Evolutionary conservation across 1,284 basidiomycete genomes (phyloP), one percentile per base, ranked within the genome.

Genomic region (Volvariella volvacea): DNA sequence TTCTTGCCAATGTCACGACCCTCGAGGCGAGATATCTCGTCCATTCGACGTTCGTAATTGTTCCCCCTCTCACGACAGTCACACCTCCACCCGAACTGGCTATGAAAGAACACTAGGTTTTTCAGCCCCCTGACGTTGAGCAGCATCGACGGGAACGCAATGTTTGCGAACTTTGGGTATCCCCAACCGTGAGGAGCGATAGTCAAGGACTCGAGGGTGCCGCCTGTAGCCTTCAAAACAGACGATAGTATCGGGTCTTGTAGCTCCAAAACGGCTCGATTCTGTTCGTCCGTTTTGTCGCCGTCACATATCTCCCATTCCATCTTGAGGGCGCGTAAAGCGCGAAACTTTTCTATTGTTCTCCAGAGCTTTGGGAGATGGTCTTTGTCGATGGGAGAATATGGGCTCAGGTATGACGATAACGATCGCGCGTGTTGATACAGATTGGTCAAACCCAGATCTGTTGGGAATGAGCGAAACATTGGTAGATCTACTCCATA

Each of bases 1-100:
- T 36, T 20, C 34, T 16, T 8, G 34, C 4, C 19, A n/a, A n/a
- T 36, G 34, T n/a, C n/a, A n/a, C n/a, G n/a, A n/a, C n/a, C n/a
- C n/a, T n/a, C n/a, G n/a, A n/a, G n/a, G n/a, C n/a, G n/a, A n/a
- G n/a, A n/a, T n/a, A n/a, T n/a, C n/a, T 36, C 34, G n/a, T 36
- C 6, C 7, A 8, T 36, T 15, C 34, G 34, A 6, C 6, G 14
- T 36, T 36, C n/a, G 19, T 16, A 8, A 15, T 15, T 8, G 7
- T 36, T 6, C 7, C 6, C 15, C 34, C 19, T 20, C 34, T 7
- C 19, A 6, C 19, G 34, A 36, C 15, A 6, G 6, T 15, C 6
- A 36, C 34, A 36, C 34, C 34, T n/a, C 34, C 34, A 36, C 34
- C 34, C 34, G n/a, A n/a, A 31, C 19, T 36, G 34, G 4, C 15